Conservation (phyloP, 2,329 filamentous ascomycete species). For the Mycosphaerella arachidis region DNA sequence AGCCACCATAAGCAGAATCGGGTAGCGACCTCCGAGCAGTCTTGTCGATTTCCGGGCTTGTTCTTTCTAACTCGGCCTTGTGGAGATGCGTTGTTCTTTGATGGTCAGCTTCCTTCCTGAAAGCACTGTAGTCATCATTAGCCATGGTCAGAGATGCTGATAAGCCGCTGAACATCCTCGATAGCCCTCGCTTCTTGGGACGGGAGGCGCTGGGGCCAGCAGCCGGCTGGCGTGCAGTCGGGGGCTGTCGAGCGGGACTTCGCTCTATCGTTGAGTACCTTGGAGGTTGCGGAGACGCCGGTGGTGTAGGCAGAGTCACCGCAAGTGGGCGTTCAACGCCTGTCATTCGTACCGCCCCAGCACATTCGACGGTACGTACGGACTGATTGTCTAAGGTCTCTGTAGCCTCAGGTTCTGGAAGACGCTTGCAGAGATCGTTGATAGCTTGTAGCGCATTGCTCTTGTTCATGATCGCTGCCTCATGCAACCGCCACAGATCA, state of each 20-base stretch:
- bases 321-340: not conserved
- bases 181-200: not conserved
- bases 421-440: slow-evolving; percentile 25
- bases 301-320: not conserved
- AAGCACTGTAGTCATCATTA: not conserved
- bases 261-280: not conserved
- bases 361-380: not conserved
- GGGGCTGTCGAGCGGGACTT: not conserved
- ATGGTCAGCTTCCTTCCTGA: not conserved
- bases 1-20: slow-evolving; percentile 4
- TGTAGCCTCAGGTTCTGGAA: not conserved
- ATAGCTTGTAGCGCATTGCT: slow-evolving; percentile 26
- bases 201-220: not conserved
- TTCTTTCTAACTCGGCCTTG: not conserved
- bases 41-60: not conserved
- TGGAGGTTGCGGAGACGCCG: not conserved
- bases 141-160: not conserved
- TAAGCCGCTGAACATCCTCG: not conserved
- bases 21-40: not conserved
- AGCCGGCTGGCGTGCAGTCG: not conserved
- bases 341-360: not conserved
- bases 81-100: not conserved
- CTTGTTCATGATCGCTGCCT: slow-evolving; percentile 27
- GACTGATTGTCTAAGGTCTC: not conserved
- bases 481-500: slow-evolving; percentile 35